Evolutionary conservation across 768 basidiomycete species (phyloP).

Genomic region (Agaricus blazei): DNA sequence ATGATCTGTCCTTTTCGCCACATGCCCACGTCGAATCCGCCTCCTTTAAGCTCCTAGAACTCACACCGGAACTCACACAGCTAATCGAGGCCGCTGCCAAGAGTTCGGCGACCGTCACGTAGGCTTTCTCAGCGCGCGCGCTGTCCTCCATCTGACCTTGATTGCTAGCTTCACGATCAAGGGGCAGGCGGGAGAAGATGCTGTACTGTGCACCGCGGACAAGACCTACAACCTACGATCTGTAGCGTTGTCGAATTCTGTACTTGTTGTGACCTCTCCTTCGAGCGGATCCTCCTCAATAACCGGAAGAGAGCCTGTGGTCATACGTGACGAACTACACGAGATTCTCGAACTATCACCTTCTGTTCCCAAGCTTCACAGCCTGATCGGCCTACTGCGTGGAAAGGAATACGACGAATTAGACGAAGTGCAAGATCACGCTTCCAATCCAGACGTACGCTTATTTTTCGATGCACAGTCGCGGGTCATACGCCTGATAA

Average conservation of each 20-base stretch:
- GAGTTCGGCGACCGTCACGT: conserved; percentile 21
- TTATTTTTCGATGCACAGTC: conserved; percentile 6
- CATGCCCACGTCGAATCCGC: conserved; percentile 42
- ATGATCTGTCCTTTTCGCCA: conserved; percentile 49
- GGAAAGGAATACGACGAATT: conserved; percentile 72
- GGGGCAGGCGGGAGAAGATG: conserved; percentile 77
- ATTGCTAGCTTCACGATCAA: conserved; percentile 66
- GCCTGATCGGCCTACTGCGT: conserved; percentile 53
- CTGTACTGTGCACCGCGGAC: conserved; percentile 79
- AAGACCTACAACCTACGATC: conserved; percentile 83
- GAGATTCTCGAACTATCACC: conserved; percentile 82
- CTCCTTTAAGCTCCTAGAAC: conserved; percentile 66
- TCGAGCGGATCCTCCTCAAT: conserved; percentile 25
- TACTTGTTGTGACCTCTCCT: conserved; percentile 64
- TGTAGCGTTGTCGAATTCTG: conserved; percentile 84
- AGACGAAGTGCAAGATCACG: conserved; percentile 55
- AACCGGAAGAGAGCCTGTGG: conserved; percentile 35
- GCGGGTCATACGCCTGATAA: not conserved
- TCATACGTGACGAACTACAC: conserved; percentile 76
- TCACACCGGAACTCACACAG: conserved; percentile 63
- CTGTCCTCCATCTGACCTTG: conserved; percentile 11
- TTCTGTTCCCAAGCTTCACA: conserved; percentile 71
- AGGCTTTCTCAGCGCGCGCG: not conserved
- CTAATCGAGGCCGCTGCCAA: conserved; percentile 51
- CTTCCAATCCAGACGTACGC: conserved; percentile 15